Conservation (phyloP, 345 rosid genomes). For the Syzygium aqueum region DNA sequence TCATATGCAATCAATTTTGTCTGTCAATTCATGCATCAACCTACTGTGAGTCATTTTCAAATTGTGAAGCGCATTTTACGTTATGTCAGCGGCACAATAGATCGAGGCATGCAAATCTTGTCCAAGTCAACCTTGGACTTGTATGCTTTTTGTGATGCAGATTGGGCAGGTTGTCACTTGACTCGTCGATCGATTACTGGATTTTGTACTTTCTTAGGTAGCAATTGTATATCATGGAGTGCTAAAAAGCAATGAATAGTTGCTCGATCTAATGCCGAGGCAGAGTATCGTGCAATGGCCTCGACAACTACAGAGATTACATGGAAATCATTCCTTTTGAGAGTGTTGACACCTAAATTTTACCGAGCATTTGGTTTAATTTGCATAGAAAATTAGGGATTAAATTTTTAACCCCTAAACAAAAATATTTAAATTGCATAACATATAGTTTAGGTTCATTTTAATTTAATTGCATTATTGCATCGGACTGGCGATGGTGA, state of each 20-base stretch:
- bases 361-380: too few relatives aligned
- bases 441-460: too few relatives aligned
- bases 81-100: fast-evolving
- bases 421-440: too few relatives aligned
- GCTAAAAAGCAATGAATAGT: too few relatives aligned
- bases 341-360: too few relatives aligned
- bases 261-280: neutral
- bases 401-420: too few relatives aligned
- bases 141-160: neutral
- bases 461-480: too few relatives aligned
- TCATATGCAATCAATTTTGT: neutral
- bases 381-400: too few relatives aligned
- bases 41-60: too few relatives aligned
- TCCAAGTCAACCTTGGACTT: neutral
- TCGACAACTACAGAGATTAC: fast-evolving
- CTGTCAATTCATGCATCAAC: neutral
- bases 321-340: too few relatives aligned
- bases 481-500: too few relatives aligned
- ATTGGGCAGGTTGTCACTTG: fast-evolving
- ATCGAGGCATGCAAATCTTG: neutral
- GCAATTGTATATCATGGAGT: neutral
- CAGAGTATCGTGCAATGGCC: neutral
- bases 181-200: fast-evolving
- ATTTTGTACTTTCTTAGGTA: neutral
- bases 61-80: neutral